Evolutionary conservation across 176 grass and related monocot species (phyloP).

Genomic region (Musa itinerans): DNA sequence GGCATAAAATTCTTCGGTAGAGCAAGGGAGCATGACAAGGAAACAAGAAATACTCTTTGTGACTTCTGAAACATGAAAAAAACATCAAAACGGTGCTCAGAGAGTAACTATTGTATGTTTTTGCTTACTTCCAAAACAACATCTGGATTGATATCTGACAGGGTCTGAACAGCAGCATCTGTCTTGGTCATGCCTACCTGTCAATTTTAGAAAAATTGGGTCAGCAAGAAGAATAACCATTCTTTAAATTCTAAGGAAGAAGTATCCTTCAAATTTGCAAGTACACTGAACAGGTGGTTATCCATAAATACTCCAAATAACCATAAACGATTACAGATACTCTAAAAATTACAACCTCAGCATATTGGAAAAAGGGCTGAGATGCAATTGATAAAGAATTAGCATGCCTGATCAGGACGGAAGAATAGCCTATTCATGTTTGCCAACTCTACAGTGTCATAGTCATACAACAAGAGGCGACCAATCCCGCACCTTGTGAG

Average conservation of each 20-base stretch:
- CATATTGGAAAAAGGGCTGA: neutral
- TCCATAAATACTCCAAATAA: neutral
- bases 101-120: constrained; percentile 3
- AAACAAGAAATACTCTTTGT: neutral
- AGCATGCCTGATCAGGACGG: constrained; percentile 79
- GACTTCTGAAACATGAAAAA: neutral
- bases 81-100: neutral
- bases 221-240: neutral
- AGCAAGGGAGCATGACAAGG: no score
- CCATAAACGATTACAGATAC: neutral
- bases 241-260: neutral
- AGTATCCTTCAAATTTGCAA: no score
- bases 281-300: neutral
- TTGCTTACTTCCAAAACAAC: constrained; percentile 70
- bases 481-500: constrained; percentile 95
- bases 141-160: constrained; percentile 92
- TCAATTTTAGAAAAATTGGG: neutral
- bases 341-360: neutral
- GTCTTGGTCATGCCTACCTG: constrained; percentile 98
- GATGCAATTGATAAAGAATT: constrained; percentile 12
- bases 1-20: neutral
- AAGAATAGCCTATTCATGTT: constrained; percentile 99
- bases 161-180: constrained; percentile 89
- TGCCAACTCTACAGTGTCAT: constrained; percentile 89
- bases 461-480: constrained; percentile 87